Conservation (phyloP, 2,329 filamentous ascomycete genomes). For the Bipolaris oryzae region DNA sequence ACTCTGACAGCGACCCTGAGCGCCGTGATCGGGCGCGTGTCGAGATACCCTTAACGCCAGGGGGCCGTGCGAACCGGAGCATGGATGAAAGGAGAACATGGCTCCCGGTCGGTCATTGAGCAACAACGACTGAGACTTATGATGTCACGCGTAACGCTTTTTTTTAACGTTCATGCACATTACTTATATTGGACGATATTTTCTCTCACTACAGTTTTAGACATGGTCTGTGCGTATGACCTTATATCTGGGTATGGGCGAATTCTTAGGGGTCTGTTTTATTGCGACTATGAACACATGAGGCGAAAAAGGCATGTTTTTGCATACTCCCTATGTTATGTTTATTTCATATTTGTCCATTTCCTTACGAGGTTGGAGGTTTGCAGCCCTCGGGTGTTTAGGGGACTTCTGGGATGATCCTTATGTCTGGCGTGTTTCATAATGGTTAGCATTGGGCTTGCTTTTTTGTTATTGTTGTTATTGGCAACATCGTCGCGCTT, state of each 20-base stretch:
- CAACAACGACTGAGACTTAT: slow-evolving; percentile 28
- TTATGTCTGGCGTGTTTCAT: slow-evolving; percentile 10
- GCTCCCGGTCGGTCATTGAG: slow-evolving; percentile 53
- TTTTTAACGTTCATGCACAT: slow-evolving; percentile 21
- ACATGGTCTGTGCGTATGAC: slow-evolving; percentile 4
- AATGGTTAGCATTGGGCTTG: background rate
- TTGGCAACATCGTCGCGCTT: background rate
- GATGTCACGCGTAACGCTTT: slow-evolving; percentile 27
- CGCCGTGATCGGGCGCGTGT: slow-evolving; percentile 49
- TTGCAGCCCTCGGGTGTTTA: background rate
- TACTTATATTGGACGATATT: slow-evolving; percentile 6
- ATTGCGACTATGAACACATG: slow-evolving; percentile 1
- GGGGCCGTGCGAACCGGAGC: slow-evolving; percentile 65
- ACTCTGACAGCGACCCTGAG: slow-evolving; percentile 64
- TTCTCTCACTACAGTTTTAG: slow-evolving; percentile 3
- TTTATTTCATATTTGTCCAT: background rate
- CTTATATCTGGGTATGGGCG: background rate
- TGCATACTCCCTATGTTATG: background rate
- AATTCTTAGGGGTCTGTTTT: background rate
- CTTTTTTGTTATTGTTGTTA: background rate
- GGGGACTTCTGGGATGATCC: slow-evolving; percentile 6
- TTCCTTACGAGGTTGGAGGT: background rate
- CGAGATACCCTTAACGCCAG: slow-evolving; percentile 68
- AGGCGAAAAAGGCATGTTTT: background rate
- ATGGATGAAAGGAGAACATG: slow-evolving; percentile 68